Evolutionary conservation across 2,329 filamentous ascomycete genomes (phyloP).

Genomic region (Claviceps fusiformis): DNA sequence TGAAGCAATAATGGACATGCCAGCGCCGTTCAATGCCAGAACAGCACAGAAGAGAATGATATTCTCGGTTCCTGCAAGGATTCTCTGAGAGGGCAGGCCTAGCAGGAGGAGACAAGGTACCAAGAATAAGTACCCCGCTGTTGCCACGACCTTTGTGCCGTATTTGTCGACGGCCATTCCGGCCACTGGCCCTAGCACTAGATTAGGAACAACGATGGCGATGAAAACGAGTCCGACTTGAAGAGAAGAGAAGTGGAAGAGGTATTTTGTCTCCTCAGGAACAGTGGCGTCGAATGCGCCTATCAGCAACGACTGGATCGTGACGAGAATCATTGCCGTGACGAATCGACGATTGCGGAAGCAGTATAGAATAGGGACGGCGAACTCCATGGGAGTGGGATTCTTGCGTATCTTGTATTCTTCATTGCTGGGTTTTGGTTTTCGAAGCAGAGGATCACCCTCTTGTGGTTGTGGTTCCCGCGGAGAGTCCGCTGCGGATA

Average conservation of each 20-base stretch:
- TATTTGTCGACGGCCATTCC: conserved; percentile 4
- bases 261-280: not conserved
- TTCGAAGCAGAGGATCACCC: too few species aligned
- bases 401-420: not conserved
- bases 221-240: not conserved
- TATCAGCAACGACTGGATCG: not conserved
- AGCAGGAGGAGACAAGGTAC: not conserved
- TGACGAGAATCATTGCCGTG: not conserved
- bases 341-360: not conserved
- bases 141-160: conserved; percentile 4
- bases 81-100: not conserved
- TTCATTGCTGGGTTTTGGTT: too few species aligned
- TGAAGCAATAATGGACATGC: not conserved
- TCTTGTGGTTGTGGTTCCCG: too few species aligned
- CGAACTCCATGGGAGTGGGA: not conserved
- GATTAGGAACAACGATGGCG: not conserved
- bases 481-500: too few species aligned
- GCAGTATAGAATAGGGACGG: conserved; percentile 1
- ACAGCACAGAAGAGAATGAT: not conserved
- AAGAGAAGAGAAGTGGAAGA: not conserved
- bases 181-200: conserved; percentile 1
- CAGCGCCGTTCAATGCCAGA: not conserved
- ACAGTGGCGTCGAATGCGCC: conserved; percentile 1
- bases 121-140: not conserved
- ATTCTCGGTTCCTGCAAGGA: not conserved